These are phyloP conservation scores for Strobilomyces dryophilus DNA, from an alignment of 768 basidiomycete genomes.

Conservation along the genomic window DNA sequence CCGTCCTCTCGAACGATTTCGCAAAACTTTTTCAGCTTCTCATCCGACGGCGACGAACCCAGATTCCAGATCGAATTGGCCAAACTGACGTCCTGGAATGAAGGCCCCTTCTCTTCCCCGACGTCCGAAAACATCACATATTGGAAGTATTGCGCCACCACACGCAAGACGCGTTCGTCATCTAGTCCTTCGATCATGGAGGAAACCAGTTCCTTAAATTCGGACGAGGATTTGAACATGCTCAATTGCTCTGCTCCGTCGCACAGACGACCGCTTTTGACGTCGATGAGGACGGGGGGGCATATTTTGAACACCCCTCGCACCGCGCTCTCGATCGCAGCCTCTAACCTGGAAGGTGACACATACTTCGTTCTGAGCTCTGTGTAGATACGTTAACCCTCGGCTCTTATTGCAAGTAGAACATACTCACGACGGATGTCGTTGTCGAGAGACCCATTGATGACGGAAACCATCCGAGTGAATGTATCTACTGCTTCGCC, in stretches of 20 bases:
- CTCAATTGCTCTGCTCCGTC: background rate
- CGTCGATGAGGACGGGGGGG: background rate
- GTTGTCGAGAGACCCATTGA: background rate
- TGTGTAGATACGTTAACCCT: background rate
- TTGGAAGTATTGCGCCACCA: background rate
- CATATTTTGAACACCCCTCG: background rate
- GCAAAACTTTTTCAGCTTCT: background rate
- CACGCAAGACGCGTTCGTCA: background rate
- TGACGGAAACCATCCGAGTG: background rate
- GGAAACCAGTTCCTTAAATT: constrained; percentile 1
- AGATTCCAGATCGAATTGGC: background rate
- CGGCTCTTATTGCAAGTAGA: background rate
- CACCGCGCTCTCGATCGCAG: background rate
- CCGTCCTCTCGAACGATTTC: background rate
- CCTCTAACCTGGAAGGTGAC: background rate
- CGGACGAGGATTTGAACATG: background rate
- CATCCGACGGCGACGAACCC: background rate
- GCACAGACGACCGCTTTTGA: background rate
- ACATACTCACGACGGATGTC: background rate
- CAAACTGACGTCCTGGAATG: background rate
- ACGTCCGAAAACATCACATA: constrained; percentile 1
- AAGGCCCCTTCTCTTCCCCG: background rate
- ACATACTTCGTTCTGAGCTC: background rate
- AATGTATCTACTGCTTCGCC: background rate
- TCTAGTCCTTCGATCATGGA: background rate